A percentile compares a stretch with the other conserved stretches of the same genome.
Conservation (phyloP, 768 basidiomycete species). For the Gautieria morchelliformis region DNA sequence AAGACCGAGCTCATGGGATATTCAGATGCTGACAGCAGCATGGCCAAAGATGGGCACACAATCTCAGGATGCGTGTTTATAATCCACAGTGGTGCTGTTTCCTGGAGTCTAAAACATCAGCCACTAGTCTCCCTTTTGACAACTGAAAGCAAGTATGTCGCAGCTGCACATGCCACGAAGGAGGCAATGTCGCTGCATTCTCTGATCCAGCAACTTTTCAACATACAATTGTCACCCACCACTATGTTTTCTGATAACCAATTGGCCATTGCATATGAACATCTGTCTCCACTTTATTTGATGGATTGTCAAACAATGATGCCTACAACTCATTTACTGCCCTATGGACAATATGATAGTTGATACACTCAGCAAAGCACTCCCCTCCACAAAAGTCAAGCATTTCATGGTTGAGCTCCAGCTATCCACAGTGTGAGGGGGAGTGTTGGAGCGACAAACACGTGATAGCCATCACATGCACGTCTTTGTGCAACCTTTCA, state of each 20-base stretch:
- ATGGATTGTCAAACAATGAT: constrained; percentile 18
- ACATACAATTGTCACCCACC: constrained; percentile 3
- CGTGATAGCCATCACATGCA: no score
- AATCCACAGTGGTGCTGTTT: no score
- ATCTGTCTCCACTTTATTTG: constrained; percentile 29
- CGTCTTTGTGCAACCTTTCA: no score
- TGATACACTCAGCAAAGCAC: constrained; percentile 26
- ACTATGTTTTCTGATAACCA: constrained; percentile 19
- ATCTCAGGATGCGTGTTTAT: no score
- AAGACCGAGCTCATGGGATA: constrained; percentile 8
- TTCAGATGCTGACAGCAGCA: constrained; percentile 19
- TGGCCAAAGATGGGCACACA: no score
- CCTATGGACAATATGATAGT: constrained; percentile 22
- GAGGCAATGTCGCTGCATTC: constrained; percentile 19
- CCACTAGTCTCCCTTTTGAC: constrained; percentile 26
- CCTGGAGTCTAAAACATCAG: constrained; percentile 28
- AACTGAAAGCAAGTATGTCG: constrained; percentile 37
- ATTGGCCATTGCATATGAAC: constrained; percentile 26
- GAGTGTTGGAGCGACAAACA: constrained; percentile 7
- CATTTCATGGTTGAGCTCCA: neutral
- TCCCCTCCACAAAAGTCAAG: constrained; percentile 13
- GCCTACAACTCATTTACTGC: constrained; percentile 17
- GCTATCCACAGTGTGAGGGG: neutral
- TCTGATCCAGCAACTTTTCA: constrained; percentile 12
- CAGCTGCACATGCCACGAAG: constrained; percentile 20